Conservation (phyloP, 108 stramenopile genomes). For the Fragilariopsis cylindrus region DNA sequence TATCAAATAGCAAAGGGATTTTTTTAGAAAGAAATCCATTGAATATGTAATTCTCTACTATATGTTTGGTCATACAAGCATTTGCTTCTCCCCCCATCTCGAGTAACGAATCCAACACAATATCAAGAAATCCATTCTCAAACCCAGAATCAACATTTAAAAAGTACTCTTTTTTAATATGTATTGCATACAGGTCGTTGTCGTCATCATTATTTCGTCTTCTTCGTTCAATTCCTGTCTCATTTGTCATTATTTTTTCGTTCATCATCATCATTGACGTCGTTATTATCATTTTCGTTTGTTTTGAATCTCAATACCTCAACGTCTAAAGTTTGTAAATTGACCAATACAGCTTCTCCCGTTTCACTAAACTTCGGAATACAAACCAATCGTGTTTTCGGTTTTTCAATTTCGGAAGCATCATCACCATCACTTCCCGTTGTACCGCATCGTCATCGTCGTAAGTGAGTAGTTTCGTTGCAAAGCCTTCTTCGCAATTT, state of each 20-base stretch:
- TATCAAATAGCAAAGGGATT: too few species aligned
- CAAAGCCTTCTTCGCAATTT: slow-evolving; percentile 28
- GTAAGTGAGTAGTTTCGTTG: slow-evolving; percentile 5
- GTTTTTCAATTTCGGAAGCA: not conserved
- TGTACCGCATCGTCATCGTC: not conserved
- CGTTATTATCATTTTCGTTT: slow-evolving; percentile 5
- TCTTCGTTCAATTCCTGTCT: not conserved
- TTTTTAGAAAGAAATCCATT: not conserved
- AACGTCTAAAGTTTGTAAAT: slow-evolving; percentile 64
- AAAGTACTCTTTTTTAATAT: not conserved
- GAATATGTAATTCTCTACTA: not conserved
- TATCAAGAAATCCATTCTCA: too few species aligned
- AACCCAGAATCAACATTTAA: not conserved
- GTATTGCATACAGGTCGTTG: not conserved
- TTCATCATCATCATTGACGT: not conserved
- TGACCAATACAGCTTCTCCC: slow-evolving; percentile 75
- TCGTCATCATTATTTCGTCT: not conserved
- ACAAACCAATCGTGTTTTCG: slow-evolving; percentile 58
- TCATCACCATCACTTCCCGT: not conserved
- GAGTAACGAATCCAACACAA: not conserved
- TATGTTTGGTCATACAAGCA: not conserved
- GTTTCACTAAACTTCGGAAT: slow-evolving; percentile 73
- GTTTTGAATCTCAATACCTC: slow-evolving; percentile 64
- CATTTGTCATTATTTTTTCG: not conserved
- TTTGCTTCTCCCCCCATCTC: not conserved